These are phyloP conservation scores for Vitis labrusca DNA, from an alignment of 164 flowering plant genomes.

Conservation along the genomic window DNA sequence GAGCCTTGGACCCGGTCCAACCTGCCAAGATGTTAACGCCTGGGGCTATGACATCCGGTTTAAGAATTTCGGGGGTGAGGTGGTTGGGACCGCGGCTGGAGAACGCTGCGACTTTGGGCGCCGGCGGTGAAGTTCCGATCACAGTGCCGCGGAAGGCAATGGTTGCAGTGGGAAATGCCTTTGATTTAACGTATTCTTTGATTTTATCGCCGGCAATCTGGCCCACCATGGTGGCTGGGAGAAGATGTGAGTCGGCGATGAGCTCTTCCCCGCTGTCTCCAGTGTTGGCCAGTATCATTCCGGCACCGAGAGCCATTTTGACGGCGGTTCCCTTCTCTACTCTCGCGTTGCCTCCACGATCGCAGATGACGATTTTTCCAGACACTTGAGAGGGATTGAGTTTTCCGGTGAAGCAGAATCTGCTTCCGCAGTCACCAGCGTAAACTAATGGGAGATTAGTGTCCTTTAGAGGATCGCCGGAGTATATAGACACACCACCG, in stretches of 20 bases:
- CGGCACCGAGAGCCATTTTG: conserved; percentile 75
- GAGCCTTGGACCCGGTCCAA: conserved; percentile 72
- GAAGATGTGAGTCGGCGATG: conserved; percentile 71
- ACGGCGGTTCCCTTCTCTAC: conserved; percentile 82
- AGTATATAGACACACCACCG: conserved; percentile 70
- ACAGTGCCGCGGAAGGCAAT: conserved; percentile 76
- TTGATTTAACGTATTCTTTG: conserved; percentile 36
- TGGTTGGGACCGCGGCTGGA: conserved; percentile 90
- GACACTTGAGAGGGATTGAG: conserved; percentile 49
- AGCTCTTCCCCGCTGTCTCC: conserved; percentile 75
- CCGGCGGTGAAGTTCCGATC: conserved; percentile 53
- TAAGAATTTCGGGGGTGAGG: conserved; percentile 73
- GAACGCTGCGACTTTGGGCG: conserved; percentile 85
- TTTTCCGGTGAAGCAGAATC: conserved; percentile 39
- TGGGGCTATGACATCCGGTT: conserved; percentile 93
- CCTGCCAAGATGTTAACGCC: conserved; percentile 90
- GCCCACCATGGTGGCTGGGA: conserved; percentile 84
- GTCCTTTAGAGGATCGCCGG: conserved; percentile 44
- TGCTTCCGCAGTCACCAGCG: conserved; percentile 50
- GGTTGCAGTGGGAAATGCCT: conserved; percentile 53
- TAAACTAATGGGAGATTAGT: conserved; percentile 49
- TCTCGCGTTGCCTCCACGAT: conserved; percentile 74
- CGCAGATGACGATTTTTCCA: conserved; percentile 85
- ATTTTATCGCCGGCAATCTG: conserved; percentile 54
- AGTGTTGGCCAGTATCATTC: conserved; percentile 77